Base-by-base conservation (phyloP, 768 basidiomycete genomes). In the Cystobasidium tubakii region DNA sequence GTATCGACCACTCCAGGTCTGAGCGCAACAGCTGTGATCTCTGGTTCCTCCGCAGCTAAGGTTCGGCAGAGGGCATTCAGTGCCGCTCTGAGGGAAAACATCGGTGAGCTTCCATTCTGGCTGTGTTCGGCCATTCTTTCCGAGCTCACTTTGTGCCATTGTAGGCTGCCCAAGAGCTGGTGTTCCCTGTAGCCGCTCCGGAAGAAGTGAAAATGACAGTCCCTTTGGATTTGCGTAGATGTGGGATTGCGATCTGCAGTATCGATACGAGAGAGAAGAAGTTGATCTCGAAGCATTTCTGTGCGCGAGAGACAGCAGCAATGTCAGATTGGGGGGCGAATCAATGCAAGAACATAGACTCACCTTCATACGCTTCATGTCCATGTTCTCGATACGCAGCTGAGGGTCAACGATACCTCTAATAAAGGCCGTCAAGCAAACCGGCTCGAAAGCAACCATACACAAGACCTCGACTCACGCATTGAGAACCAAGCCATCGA, bases 201-300 rank as follows among this genome's bases (percentile, higher is more conserved):
- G 74, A 75, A 2, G 73, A 74, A 3, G 66, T 66, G 73, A 73
- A 62, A 33, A 75, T 65, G 55, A 62, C 36, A 17, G 43, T 62
- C 17, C 74, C 74, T 43, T 74, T 63, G 10, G 23, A 23, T 46
- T 46, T 46, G 1, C 74, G 39, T 36, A 75, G 71, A 39, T 75
- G 74, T 43, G 74, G 74, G 34, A 75, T 29, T 29, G 74, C 55
- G 23, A 44, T 23, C 64, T 75, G 7, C 12, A 72, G 25, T 21
- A 73, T 75, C 12, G 63, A 74, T 53, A 73, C 54, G n/a, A 75
- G 62, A 23, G 74, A 75, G 73, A 75, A 74, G 60, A 75, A 72
- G 72, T 75, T 75, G 73, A 75, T 46, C 25, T 75, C 71, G 62
- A 73, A 75, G 72, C 44, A 36, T 1, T 75, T 75, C 71, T 75